Evolutionary conservation across 2,329 filamentous ascomycete genomes (phyloP), one percentile per base, ranked within the genome.

Genomic region (Thielaviopsis populi): DNA sequence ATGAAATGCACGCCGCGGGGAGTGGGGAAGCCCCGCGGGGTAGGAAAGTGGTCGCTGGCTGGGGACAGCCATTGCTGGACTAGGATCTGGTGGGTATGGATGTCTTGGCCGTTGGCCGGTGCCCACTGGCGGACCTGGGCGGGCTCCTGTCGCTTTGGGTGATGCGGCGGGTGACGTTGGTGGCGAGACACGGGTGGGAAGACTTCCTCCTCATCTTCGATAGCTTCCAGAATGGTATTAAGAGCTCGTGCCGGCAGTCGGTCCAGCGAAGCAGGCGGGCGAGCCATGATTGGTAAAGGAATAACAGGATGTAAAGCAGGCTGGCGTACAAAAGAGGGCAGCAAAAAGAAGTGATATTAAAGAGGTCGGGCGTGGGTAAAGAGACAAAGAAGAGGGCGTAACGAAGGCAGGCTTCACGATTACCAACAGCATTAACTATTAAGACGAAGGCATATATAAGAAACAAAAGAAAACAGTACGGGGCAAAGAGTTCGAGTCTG

Each of bases 1-100:
- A 86, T 79, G 71, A 84, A 85, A 72, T 86, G 78, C 69, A 81
- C 75, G 66, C 84, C 86, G 69, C 83, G 79, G n/a, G 86, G 86
- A 8, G 86, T 88, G 50, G 86, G 87, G 71, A 89, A 89, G 70
- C 67, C 67, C 24, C 54, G 60, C 2, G 67, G 67, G n/a, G 67
- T 68, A 42, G 83, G 84, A 70, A 87, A 86, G 71, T 89, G 80
- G 69, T 82, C 81, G 71, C 79, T 82, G 72, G 78, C 74, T 53
- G 82, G 82, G 53, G 80, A 82, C 53, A 83, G 72, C 82, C 81
- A 84, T 67, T 80, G 78, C 68, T 80, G 76, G 68, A 83, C 79
- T 71, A 79, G 81, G 65, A 82, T 74, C 66, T 76, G 74, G 48
- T 77, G 74, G 50, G 69, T 65, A 10, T 61, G 63, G 37, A 54